Percentiles rank a stretch among this genome's conserved stretches.
Evolutionary conservation across 345 rosid genomes (phyloP).

Genomic region (Raphanus raphanistrum): DNA sequence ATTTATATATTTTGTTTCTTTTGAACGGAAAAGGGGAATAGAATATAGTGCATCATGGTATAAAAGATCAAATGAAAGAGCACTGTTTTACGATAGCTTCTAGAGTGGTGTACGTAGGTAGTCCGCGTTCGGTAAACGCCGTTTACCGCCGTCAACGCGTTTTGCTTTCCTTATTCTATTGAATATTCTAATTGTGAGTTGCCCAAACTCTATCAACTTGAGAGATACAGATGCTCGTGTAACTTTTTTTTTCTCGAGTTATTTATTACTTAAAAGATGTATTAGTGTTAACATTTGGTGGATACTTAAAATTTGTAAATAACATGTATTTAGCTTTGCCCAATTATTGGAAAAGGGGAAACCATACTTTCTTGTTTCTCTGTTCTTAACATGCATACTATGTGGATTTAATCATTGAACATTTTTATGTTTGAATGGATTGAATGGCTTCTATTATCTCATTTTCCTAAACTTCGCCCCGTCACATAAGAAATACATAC

Average conservation of each 20-base stretch:
- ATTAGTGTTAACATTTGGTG: not conserved
- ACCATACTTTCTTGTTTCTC: not conserved
- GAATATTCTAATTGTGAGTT: constrained; percentile 7
- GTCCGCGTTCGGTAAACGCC: constrained; percentile 27
- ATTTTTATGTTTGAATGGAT: not conserved
- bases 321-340: not conserved
- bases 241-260: not conserved
- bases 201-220: not conserved
- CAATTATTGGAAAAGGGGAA: not conserved
- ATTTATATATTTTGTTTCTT: not conserved
- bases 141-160: constrained; percentile 36
- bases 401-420: not conserved
- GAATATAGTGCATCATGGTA: constrained; percentile 16
- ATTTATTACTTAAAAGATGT: not conserved
- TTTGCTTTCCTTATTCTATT: constrained; percentile 9
- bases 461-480: not conserved
- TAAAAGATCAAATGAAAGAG: constrained; percentile 9
- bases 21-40: not conserved
- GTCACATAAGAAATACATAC: not conserved
- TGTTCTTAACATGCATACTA: not conserved
- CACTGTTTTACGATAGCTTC: constrained; percentile 12
- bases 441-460: not conserved
- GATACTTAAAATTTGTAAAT: not conserved
- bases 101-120: constrained; percentile 9
- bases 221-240: not conserved